phyloP scores from a whole-genome alignment of 148 eudicot genomes.

The Arctostaphylos glauca region DNA sequence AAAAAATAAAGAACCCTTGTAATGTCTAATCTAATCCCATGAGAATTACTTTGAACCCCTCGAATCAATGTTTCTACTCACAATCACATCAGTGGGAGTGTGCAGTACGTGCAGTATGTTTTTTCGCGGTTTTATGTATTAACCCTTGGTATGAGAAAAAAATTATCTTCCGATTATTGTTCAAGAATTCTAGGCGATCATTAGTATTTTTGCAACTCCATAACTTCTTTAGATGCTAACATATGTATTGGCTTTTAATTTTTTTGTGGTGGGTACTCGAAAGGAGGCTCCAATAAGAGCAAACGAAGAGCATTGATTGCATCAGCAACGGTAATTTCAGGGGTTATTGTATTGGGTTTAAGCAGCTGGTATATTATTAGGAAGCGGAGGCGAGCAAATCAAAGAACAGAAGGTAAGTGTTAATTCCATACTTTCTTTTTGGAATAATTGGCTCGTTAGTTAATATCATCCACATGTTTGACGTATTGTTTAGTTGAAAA shows the following conservation, averaged over 20 bases:
- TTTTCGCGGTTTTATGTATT: too few species aligned
- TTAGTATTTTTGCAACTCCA: neutral
- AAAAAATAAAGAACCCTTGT: too few species aligned
- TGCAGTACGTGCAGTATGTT: too few species aligned
- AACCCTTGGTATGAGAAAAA: too few species aligned
- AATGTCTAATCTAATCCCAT: too few species aligned
- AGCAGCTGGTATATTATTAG: constrained; percentile 1
- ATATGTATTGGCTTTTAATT: neutral
- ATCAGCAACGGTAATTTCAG: neutral
- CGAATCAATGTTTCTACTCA: too few species aligned
- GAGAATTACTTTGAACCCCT: too few species aligned
- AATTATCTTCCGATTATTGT: neutral
- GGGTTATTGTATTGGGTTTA: constrained; percentile 6
- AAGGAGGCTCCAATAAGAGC: neutral
- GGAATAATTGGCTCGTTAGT: neutral
- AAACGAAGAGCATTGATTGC: constrained; percentile 19
- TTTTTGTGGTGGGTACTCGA: neutral
- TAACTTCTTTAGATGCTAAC: neutral
- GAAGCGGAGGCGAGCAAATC: neutral
- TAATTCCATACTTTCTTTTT: neutral
- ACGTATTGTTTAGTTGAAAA: neutral
- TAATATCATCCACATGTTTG: constrained; percentile 4
- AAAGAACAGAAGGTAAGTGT: neutral
- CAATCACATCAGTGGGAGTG: too few species aligned
- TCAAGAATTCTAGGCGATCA: neutral